These are phyloP conservation scores for Nemania serpens DNA, from an alignment of 2,329 filamentous ascomycete species.

Conservation along the genomic window DNA sequence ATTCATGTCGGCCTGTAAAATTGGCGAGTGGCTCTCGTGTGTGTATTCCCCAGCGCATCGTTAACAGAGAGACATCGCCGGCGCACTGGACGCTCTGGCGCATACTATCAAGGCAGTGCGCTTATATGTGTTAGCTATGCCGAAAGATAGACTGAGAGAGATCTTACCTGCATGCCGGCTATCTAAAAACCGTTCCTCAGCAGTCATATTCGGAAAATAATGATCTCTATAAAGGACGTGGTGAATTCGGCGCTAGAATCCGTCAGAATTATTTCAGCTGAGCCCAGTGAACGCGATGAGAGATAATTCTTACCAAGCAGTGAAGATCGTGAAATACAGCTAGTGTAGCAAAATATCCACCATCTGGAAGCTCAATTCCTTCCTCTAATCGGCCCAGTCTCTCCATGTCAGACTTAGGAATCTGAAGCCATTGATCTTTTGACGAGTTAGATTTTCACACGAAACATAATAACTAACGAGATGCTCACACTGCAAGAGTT, in stretches of 20 bases:
- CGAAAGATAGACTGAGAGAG: not conserved
- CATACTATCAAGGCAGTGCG: slow-evolving; percentile 1
- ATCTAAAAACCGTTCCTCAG: not conserved
- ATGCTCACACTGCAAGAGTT: not conserved
- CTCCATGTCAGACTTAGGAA: not conserved
- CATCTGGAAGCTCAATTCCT: not conserved
- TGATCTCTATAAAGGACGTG: not conserved
- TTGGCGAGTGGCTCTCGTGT: not conserved
- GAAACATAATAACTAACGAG: not conserved
- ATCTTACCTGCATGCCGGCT: not conserved
- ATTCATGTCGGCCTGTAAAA: slow-evolving; percentile 3
- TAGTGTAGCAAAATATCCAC: not conserved
- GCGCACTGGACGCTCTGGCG: not conserved
- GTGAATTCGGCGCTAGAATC: not conserved
- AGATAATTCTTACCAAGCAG: not conserved
- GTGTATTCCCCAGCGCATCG: not conserved
- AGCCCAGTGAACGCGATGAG: not conserved
- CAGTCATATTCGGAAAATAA: not conserved
- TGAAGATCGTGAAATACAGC: not conserved
- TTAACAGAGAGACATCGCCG: not conserved
- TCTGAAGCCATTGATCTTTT: not conserved
- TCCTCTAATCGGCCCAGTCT: not conserved
- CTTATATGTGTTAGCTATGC: not conserved
- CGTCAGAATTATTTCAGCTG: not conserved
- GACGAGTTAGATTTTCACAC: not conserved